Base-by-base conservation (phyloP, 2,329 filamentous ascomycete genomes). In the Stenocarpella maydis region DNA sequence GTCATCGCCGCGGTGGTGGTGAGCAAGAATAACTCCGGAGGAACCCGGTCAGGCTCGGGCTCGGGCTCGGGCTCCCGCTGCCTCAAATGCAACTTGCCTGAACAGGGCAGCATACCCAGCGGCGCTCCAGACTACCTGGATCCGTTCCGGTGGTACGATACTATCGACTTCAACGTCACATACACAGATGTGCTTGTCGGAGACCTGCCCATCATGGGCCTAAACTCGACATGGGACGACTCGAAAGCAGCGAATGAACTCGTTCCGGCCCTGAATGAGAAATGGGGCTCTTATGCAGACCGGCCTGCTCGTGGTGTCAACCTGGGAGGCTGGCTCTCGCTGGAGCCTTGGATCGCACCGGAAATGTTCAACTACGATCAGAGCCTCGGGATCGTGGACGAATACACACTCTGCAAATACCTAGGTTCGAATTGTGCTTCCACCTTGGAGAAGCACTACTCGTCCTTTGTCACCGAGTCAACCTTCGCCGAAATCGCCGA, bases 301-400 rank as follows among this genome's bases (percentile, higher is more conserved):
- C 90, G 86, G 67, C 94, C 95, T 2, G 94, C 97, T 28, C 89
- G 95, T 8, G 96, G 96, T 1, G 93, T 98, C 43, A 98, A 97
- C 75, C 78, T 98, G 1, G 96, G 96, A 63, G 96, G 96, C 15
- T 99, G 96, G 96, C 87, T 99, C 1, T 92, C 92, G 3, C 82
- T 99, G 15, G 96, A 99, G 76, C 96, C 96, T 0, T 98, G 97
- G 78, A 98, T 99, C 77, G 95, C 93, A 4, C 96, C 96, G 0
- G 98, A 95, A 0, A 86, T 97, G 31, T 99, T 99, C 81, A 82
- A 89, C 71, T 87, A 86, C 71, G 93, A 91, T 77, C 82, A 84
- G 6, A 77, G 79, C 19, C 74, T 90, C 83, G 83, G 88, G 6
- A 88, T 98, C 50, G 86, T 98, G 21, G 96, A 99, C 76, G 96